Evolutionary conservation across 495 filamentous ascomycete species (phyloP).

Genomic region (Penicillium paradoxum): DNA sequence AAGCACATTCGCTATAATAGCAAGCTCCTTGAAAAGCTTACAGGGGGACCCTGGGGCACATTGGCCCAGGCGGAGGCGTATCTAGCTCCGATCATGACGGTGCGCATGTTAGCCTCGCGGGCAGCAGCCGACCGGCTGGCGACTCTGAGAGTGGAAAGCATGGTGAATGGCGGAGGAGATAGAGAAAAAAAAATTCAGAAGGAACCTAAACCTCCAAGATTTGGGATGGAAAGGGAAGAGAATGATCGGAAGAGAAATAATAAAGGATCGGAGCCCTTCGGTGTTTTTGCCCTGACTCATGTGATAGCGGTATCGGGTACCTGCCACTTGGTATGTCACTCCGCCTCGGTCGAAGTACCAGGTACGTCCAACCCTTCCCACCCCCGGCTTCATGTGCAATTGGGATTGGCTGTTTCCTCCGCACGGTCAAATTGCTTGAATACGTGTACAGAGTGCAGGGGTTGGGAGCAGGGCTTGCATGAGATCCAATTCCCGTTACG

Average conservation of each 20-base stretch:
- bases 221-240: conserved; percentile 18
- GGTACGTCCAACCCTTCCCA: conserved; percentile 11
- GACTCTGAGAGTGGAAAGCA: conserved; percentile 55
- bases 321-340: conserved; percentile 8
- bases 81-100: conserved; percentile 52
- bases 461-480: no score
- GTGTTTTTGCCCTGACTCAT: conserved; percentile 39
- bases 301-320: conserved; percentile 30
- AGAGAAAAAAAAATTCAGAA: conserved; percentile 12
- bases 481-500: neutral
- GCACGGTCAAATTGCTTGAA: conserved; percentile 6
- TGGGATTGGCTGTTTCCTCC: conserved; percentile 24
- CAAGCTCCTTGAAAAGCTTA: conserved; percentile 45
- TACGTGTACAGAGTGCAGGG: neutral
- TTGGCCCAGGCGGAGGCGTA: conserved; percentile 81
- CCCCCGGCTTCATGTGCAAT: conserved; percentile 14
- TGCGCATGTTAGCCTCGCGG: conserved; percentile 43
- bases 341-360: conserved; percentile 7
- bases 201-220: conserved; percentile 12
- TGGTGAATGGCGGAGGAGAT: conserved; percentile 23
- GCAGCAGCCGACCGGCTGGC: conserved; percentile 50
- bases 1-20: neutral
- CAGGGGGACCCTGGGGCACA: conserved; percentile 88
- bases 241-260: conserved; percentile 17
- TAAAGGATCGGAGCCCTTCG: conserved; percentile 32